Evolutionary conservation across 176 grass and related monocot species (phyloP).

Genomic region (Pontederia crassipes): DNA sequence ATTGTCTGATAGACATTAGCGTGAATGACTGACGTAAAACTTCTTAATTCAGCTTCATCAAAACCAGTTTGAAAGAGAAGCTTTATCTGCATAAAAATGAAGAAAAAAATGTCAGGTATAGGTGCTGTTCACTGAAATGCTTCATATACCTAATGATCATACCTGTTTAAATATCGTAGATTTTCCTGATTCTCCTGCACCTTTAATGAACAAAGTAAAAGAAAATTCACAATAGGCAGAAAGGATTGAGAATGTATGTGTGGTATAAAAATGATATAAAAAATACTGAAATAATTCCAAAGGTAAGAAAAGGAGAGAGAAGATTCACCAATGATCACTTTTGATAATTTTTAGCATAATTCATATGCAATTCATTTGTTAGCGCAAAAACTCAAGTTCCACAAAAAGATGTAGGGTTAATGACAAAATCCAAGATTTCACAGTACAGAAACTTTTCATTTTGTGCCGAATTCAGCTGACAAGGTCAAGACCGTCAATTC

Average conservation of each 20-base stretch:
- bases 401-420: too few relatives aligned
- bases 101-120: neutral
- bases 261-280: neutral
- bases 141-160: constrained; percentile 1
- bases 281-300: too few relatives aligned
- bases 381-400: too few relatives aligned
- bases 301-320: too few relatives aligned
- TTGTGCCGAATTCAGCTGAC: too few relatives aligned
- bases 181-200: constrained; percentile 93
- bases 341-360: too few relatives aligned
- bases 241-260: neutral
- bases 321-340: too few relatives aligned
- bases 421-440: too few relatives aligned
- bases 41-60: constrained; percentile 64
- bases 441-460: too few relatives aligned
- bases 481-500: too few relatives aligned
- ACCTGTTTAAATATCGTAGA: constrained; percentile 99
- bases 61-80: constrained; percentile 98
- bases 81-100: constrained; percentile 58
- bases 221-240: neutral
- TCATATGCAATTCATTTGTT: too few relatives aligned
- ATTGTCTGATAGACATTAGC: constrained; percentile 98
- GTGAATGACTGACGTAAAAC: constrained; percentile 91
- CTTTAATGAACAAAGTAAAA: constrained; percentile 27
- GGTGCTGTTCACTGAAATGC: constrained; percentile 15